Base-by-base conservation (phyloP, 805 yeast genomes). In the Kregervanrija pseudodelftensis region DNA sequence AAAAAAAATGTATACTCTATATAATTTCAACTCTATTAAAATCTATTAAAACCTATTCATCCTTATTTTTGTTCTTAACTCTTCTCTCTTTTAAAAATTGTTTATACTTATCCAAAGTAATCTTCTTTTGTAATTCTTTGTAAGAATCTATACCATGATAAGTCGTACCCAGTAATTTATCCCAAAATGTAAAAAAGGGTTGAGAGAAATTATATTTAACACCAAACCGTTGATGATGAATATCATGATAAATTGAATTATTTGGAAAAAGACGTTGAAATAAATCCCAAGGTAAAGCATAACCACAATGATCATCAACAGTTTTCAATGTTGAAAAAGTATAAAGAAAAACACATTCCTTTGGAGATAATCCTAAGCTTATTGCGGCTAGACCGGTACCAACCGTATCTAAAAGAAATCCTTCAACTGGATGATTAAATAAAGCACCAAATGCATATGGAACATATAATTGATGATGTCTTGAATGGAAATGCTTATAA, bases 301-400 rank as follows among this genome's bases (percentile, higher is more conserved):
- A 93, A n/a, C 99, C 99, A 65, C 98, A 93, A 66, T 93, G 99
- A 64, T 93, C 99, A 63, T 93, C 98, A 41, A 93, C 96, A 1
- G 99, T 93, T 65, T 93, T 93, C 76, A 93, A 65, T 2, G 99
- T 93, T 12, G 96, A 86, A 62, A 93, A 87, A 2, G 91, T 80
- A 66, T 73, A 93, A 44, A 93, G 68, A 11, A 84, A 52, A 16
- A 85, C 68, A 42, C 82, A 69, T 66, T 93, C 98, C 46, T 96
- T 79, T 40, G 88, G 85, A 3, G 85, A 68, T 50, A 93, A 69
- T 2, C 74, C 70, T 1, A 85, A 74, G 8, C 77, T 50, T 34
- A 85, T 51, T 47, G 80, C 74, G 1, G 96, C 91, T 33, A 91
- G 52, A 34, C 96, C 98, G 0, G 97, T 86, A 5, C 99, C 99